These are phyloP conservation scores for Psidium friedrichsthalianum DNA, from an alignment of 345 rosid genomes.

Conservation along the genomic window DNA sequence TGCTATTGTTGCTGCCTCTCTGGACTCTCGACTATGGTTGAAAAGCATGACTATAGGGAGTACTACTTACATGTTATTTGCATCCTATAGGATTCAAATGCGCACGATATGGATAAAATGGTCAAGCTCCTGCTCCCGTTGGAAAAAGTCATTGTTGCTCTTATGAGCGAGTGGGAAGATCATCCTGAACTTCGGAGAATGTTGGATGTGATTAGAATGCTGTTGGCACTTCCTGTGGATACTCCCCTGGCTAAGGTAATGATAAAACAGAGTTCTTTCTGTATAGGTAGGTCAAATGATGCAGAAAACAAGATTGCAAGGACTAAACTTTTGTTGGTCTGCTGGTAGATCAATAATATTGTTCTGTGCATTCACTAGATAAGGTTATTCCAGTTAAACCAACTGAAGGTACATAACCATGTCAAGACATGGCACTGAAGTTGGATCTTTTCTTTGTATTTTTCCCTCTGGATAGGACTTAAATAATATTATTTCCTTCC, in stretches of 20 bases:
- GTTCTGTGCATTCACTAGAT: background rate
- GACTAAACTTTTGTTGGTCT: background rate
- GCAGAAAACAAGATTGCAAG: background rate
- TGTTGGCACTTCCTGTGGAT: constrained; percentile 54
- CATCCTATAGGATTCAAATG: constrained; percentile 55
- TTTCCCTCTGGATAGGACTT: background rate
- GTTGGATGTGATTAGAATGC: constrained; percentile 55
- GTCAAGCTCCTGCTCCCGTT: constrained; percentile 48
- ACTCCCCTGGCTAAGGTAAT: constrained; percentile 88
- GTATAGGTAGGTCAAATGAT: background rate
- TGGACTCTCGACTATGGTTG: background rate
- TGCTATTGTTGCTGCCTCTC: background rate
- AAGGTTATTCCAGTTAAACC: background rate
- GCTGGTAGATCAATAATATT: background rate
- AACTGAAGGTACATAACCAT: background rate
- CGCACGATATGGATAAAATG: constrained; percentile 60
- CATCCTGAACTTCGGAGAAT: constrained; percentile 75
- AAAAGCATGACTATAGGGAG: background rate
- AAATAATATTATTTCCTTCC: constrained; percentile 2
- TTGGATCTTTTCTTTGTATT: background rate
- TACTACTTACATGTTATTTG: background rate
- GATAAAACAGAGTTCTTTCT: background rate
- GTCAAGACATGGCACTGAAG: background rate
- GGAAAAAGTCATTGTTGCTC: constrained; percentile 26
- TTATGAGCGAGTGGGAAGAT: constrained; percentile 64